Evolutionary conservation across 2,329 filamentous ascomycete genomes (phyloP).

Genomic region (Cercospora janseana): DNA sequence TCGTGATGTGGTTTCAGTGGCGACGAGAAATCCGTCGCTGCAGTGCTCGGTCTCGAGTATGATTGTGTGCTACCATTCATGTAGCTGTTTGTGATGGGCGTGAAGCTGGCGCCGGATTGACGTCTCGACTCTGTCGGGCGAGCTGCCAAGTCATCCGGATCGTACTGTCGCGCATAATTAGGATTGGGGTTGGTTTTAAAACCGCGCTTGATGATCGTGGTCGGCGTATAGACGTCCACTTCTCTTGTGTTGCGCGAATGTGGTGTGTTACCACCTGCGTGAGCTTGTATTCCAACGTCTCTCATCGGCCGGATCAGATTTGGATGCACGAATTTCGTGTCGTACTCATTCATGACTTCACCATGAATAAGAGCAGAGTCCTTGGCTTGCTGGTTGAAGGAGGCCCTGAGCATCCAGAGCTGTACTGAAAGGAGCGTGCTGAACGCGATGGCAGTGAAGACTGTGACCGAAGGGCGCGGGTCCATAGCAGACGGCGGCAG

Average conservation of each 20-base stretch:
- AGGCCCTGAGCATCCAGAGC: slow-evolving; percentile 68
- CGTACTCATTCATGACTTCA: slow-evolving; percentile 92
- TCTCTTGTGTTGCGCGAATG: slow-evolving; percentile 40
- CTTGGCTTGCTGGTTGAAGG: slow-evolving; percentile 79
- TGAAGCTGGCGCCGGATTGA: slow-evolving; percentile 22
- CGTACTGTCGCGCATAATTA: slow-evolving; percentile 66
- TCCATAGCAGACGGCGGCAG: slow-evolving; percentile 75
- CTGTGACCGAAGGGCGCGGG: slow-evolving; percentile 77
- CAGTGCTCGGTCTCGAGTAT: slow-evolving; percentile 39
- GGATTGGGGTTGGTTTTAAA: slow-evolving; percentile 83
- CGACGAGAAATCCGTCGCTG: slow-evolving; percentile 44
- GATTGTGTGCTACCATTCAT: slow-evolving; percentile 38
- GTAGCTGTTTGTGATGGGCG: slow-evolving; percentile 24
- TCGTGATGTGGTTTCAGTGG: slow-evolving; percentile 48
- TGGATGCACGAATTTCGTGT: slow-evolving; percentile 92
- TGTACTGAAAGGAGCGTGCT: slow-evolving; percentile 73
- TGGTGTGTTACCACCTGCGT: slow-evolving; percentile 40
- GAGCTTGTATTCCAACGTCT: slow-evolving; percentile 76
- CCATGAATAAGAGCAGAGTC: slow-evolving; percentile 82
- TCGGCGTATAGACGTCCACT: slow-evolving; percentile 62
- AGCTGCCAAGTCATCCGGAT: slow-evolving; percentile 56
- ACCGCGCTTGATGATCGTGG: slow-evolving; percentile 65
- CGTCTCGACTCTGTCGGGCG: slow-evolving; percentile 21
- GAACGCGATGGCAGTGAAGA: slow-evolving; percentile 78
- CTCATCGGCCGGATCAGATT: slow-evolving; percentile 76